phyloP scores from a whole-genome alignment of 2,329 filamentous ascomycete species.

The Geosmithia morbida region DNA sequence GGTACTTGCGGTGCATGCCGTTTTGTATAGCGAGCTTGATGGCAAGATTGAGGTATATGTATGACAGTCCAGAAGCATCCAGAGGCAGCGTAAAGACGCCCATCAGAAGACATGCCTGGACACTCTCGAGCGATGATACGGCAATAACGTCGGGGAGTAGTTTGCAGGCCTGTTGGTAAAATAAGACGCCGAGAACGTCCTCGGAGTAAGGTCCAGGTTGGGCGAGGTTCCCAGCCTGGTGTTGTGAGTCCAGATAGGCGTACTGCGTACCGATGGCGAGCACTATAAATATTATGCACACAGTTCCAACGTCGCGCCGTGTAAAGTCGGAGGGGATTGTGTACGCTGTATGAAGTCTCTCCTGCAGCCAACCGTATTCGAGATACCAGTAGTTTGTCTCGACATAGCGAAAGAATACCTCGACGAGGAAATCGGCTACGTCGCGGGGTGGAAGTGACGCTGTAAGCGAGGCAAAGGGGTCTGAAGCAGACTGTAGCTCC shows the following conservation, averaged over 20 bases:
- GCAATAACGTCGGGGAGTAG: conserved; percentile 42
- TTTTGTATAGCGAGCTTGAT: conserved; percentile 44
- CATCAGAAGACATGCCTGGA: conserved; percentile 41
- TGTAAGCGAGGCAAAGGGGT: conserved; percentile 4
- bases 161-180: conserved; percentile 40
- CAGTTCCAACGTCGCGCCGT: conserved; percentile 23
- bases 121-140: conserved; percentile 38
- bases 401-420: conserved; percentile 31
- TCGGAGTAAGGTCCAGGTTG: conserved; percentile 21
- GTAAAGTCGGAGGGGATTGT: conserved; percentile 19
- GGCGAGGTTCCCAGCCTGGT: conserved; percentile 7
- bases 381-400: conserved; percentile 34
- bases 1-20: conserved; percentile 40
- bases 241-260: conserved; percentile 25
- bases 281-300: conserved; percentile 30
- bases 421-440: conserved; percentile 29
- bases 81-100: conserved; percentile 39
- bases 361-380: conserved; percentile 25
- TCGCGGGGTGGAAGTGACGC: conserved; percentile 25
- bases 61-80: conserved; percentile 40
- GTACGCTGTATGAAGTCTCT: conserved; percentile 25
- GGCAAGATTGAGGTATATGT: conserved; percentile 40
- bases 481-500: conserved; percentile 25
- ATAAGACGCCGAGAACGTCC: conserved; percentile 37
- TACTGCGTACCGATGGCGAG: conserved; percentile 36